Evolutionary conservation across 2,329 filamentous ascomycete species (phyloP), one percentile per base, ranked within the genome.

Genomic region (Aureobasidium sp.): DNA sequence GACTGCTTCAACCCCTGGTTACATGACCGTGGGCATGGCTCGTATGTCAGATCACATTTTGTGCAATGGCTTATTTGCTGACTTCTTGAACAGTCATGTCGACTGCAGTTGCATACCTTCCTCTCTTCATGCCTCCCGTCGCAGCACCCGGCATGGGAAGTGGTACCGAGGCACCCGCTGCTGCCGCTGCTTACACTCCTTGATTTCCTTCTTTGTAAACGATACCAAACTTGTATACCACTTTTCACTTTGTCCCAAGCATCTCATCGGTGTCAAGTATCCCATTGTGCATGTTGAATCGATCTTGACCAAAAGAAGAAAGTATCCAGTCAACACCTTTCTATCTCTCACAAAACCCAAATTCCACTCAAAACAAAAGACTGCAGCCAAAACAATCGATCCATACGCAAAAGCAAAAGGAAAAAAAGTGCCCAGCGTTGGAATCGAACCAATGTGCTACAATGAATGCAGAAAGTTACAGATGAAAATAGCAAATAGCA

Each of bases 1-100:
- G 73, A 86, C 77, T 63, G 76, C 84, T 30, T 77, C 80, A 49
- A 92, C 90, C 5, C 91, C 92, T 2, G 83, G 80, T 58, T 86
- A 85, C 72, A 87, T 94, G 75, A 86, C 86, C 61, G 85, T 94
- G 61, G 82, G 86, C 74, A 94, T 95, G 89, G 85, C 89, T 25
- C 70, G 88, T 91, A 79, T 69, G 86, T 82, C 54, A 27, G 27
- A 13, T 21, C 29, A 8, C 49, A 32, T 39, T 61, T 50, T 8
- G 42, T 21, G 63, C 15, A 1, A 3, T 3, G 0, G 7, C 44
- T 16, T 59, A 29, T 37, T 63, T 41, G 49, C 62, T 65, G 55
- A 63, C 25, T 16, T 32, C 53, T 2, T 30, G 16, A 25, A 63
- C 59, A 71, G 71, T 76, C 63, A 74, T 80, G 74, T 77, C 77